Evolutionary conservation across 2,329 filamentous ascomycete species (phyloP).

Genomic region (Nemania sp.): DNA sequence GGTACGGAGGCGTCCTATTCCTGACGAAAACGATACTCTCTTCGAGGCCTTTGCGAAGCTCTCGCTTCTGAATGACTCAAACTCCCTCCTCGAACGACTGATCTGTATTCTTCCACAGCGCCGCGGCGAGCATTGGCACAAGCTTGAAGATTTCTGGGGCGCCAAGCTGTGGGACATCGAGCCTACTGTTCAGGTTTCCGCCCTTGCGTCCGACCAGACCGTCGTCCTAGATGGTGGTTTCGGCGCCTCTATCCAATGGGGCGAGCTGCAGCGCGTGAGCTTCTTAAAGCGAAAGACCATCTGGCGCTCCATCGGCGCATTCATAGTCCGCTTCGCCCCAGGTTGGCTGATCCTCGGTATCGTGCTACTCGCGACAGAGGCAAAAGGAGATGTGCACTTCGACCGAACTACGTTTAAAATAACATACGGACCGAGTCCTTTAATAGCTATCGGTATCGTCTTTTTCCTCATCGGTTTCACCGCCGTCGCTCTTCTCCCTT

Average conservation of each 20-base stretch:
- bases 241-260: slow-evolving; percentile 11
- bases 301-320: slow-evolving; percentile 2
- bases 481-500: slow-evolving; percentile 4
- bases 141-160: slow-evolving; percentile 16
- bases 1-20: slow-evolving; percentile 14
- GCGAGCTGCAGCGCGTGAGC: background rate
- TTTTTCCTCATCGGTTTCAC: slow-evolving; percentile 8
- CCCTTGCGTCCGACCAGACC: slow-evolving; percentile 8
- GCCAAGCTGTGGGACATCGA: slow-evolving; percentile 21
- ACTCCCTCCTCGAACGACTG: slow-evolving; percentile 19
- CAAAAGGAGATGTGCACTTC: too few relatives aligned
- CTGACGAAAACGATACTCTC: background rate
- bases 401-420: too few relatives aligned
- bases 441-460: background rate
- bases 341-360: slow-evolving; percentile 3
- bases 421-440: background rate
- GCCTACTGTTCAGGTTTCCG: slow-evolving; percentile 8
- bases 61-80: slow-evolving; percentile 10
- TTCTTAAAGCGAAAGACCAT: slow-evolving; percentile 8
- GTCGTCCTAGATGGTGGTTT: slow-evolving; percentile 16
- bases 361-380: background rate
- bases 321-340: slow-evolving; percentile 1
- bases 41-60: slow-evolving; percentile 20
- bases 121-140: slow-evolving; percentile 12
- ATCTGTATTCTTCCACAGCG: slow-evolving; percentile 12